Conservation (phyloP, 2,329 filamentous ascomycete genomes). For the Sclerotinia nivalis region DNA sequence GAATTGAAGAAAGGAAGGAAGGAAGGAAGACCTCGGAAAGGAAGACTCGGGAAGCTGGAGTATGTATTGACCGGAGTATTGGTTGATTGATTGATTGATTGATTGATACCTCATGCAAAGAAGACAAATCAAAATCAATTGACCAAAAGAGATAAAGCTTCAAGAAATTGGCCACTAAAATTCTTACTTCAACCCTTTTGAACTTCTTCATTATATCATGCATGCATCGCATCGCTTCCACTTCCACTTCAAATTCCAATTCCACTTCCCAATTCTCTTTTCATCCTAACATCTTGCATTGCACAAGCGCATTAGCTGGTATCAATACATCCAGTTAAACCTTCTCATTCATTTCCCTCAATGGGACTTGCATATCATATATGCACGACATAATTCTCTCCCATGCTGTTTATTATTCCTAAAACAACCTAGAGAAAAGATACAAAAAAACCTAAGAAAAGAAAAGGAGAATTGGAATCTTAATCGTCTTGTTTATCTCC, state of each 20-base stretch:
- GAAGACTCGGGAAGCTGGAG: neutral
- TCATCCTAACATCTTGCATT: constrained; percentile 10
- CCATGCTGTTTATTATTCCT: neutral
- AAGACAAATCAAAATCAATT: neutral
- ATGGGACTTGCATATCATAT: constrained; percentile 20
- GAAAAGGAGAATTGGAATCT: neutral
- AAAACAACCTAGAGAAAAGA: neutral
- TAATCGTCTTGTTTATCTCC: neutral
- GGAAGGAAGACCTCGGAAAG: neutral
- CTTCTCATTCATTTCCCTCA: neutral
- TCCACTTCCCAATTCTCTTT: neutral
- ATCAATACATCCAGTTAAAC: constrained; percentile 1
- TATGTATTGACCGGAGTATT: neutral
- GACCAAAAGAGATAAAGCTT: neutral
- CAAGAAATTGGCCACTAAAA: neutral
- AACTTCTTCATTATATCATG: neutral
- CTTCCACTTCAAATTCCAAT: neutral
- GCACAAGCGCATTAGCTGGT: constrained; percentile 11
- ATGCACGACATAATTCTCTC: constrained; percentile 22
- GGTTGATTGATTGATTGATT: neutral
- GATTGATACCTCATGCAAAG: no score
- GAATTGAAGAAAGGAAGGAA: no score
- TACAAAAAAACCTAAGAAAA: neutral
- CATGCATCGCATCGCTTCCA: neutral
- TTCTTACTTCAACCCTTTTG: neutral